These are phyloP conservation scores for Irpex lacteus DNA, from an alignment of 1,284 basidiomycete species.

Conservation along the genomic window DNA sequence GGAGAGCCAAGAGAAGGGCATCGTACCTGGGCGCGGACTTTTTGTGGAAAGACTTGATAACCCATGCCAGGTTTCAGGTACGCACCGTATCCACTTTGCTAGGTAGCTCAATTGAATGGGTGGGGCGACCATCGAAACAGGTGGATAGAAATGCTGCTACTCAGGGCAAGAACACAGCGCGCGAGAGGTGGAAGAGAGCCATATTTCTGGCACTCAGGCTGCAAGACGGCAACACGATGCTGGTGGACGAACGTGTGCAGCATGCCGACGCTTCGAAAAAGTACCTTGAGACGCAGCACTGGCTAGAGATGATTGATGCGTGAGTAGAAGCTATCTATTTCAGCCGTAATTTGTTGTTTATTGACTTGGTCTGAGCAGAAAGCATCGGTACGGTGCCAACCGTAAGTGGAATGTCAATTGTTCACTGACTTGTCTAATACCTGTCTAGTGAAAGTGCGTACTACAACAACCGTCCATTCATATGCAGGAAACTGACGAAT, in stretches of 20 bases:
- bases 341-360: neutral
- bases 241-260: conserved; percentile 28
- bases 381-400: conserved; percentile 70
- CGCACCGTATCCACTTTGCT: conserved; percentile 7
- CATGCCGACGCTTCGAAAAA: conserved; percentile 38
- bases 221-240: conserved; percentile 41
- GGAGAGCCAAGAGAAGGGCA: conserved; percentile 25
- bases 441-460: conserved; percentile 21
- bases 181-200: conserved; percentile 45
- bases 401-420: conserved; percentile 30
- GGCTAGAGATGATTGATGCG: conserved; percentile 68
- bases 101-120: neutral
- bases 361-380: conserved; percentile 31
- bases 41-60: conserved; percentile 43
- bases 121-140: conserved; percentile 22
- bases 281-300: conserved; percentile 56
- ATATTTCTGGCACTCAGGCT: conserved; percentile 41
- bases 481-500: conserved; percentile 1
- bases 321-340: conserved; percentile 21
- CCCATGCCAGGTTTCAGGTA: conserved; percentile 40
- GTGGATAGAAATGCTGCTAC: conserved; percentile 38
- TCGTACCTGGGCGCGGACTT: conserved; percentile 33
- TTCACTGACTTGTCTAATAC: neutral
- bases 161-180: conserved; percentile 41
- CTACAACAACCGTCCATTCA: neutral